phyloP scores from a whole-genome alignment of 352 stramenopile genomes.

The Detonula confervacea region DNA sequence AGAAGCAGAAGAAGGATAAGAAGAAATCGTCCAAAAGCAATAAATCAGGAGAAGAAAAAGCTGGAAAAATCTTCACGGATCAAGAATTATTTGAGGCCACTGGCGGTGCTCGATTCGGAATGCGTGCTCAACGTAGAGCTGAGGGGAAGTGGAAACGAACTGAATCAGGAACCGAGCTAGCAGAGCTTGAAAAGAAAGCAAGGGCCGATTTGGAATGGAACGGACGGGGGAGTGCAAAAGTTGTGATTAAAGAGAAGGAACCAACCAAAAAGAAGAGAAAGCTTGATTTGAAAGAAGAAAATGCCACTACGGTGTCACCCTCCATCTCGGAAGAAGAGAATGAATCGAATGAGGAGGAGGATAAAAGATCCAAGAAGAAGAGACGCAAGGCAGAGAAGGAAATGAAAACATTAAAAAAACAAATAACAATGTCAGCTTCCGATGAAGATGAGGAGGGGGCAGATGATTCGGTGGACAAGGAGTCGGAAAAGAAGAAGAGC shows the following conservation, averaged over 20 bases:
- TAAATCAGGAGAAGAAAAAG: slow-evolving; percentile 11
- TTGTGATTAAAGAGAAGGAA: slow-evolving; percentile 17
- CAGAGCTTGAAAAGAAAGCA: slow-evolving; percentile 50
- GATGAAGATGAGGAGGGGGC: slow-evolving; percentile 19
- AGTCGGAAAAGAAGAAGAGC: slow-evolving; percentile 5
- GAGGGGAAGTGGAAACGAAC: slow-evolving; percentile 78
- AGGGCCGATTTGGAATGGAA: slow-evolving; percentile 60
- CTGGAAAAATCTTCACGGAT: slow-evolving; percentile 86
- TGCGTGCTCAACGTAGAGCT: slow-evolving; percentile 88
- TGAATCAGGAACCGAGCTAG: slow-evolving; percentile 49
- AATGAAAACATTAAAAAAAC: slow-evolving; percentile 3
- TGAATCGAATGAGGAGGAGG: slow-evolving; percentile 30
- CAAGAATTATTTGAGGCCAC: slow-evolving; percentile 96
- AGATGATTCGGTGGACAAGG: neutral
- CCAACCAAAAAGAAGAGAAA: slow-evolving; percentile 39
- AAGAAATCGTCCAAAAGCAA: slow-evolving; percentile 70
- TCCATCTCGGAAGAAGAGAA: slow-evolving; percentile 23
- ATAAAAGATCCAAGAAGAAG: slow-evolving; percentile 42
- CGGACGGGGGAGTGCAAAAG: slow-evolving; percentile 42
- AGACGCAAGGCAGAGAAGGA: slow-evolving; percentile 21
- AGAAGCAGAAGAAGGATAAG: slow-evolving; percentile 71
- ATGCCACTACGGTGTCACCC: neutral
- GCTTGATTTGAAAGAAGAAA: slow-evolving; percentile 31
- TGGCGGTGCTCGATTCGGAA: slow-evolving; percentile 94
- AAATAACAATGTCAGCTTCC: slow-evolving; percentile 12